Base-by-base conservation (phyloP, 1,139 yeast species). In the Yamadazyma sp. region DNA sequence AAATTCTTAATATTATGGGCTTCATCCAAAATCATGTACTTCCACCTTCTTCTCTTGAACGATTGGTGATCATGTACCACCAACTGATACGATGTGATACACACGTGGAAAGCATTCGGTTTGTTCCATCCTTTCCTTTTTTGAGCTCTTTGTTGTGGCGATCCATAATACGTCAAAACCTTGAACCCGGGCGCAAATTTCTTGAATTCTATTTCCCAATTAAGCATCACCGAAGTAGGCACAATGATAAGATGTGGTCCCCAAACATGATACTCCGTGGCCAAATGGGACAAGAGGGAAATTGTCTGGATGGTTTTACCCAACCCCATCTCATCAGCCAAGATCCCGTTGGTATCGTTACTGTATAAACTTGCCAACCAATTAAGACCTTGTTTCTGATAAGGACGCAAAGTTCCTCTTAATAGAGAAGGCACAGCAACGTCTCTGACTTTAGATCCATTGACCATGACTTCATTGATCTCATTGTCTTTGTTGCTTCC, bases 121-220 rank as follows among this genome's bases (percentile, higher is more conserved):
- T 87, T 89, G 54, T 91, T 91, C 99, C 99, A 94, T 1, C 99
- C 99, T 48, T 85, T 85, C 53, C 99, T 80, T 56, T 94, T 94
- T 51, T 87, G 94, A 35, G 92, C 92, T 56, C 99, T 82, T 59
- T 94, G 98, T 55, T 87, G 96, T 0, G 98, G 98, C n/a, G 94
- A 83, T 0, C 99, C 99, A 56, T 92, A 94, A 59, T 94, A 94
- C 0, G 98, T 92, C 59, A 94, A 61, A 1, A 94, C 95, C 59
- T 94, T 92, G 61, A 94, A 86, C 0, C 98, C 99, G 0, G 99
- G 99, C 1, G 98, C 98, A 71, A 94, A 94, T 51, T 96, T 81
- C 57, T 92, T 94, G 66, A 94, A 91, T 59, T 94, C 99, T 97
- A 92, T 91, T 60, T 94, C 99, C 99, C 99, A 94, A 59, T 94